Evolutionary conservation across 2,329 filamentous ascomycete genomes (phyloP).

Genomic region (Fusarium sp.): DNA sequence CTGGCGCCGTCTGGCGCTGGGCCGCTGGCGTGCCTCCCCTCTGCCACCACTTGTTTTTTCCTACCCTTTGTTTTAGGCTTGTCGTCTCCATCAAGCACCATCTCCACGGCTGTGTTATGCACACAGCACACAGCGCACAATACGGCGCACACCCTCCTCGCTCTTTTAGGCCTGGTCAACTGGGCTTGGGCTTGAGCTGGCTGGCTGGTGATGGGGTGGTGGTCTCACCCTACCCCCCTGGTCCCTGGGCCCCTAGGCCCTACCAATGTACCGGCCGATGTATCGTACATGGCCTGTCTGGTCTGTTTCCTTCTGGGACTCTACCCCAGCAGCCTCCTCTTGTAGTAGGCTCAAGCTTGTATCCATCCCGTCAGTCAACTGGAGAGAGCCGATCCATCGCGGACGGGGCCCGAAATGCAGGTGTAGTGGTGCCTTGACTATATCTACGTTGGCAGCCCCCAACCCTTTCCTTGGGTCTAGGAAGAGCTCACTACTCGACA

Average conservation of each 20-base stretch:
- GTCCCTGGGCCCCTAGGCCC: slow-evolving; percentile 37
- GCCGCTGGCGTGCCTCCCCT: slow-evolving; percentile 28
- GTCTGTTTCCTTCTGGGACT: slow-evolving; percentile 17
- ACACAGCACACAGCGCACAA: slow-evolving; percentile 11
- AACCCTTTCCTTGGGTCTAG: slow-evolving; percentile 35
- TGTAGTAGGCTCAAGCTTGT: slow-evolving; percentile 25
- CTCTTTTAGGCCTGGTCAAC: slow-evolving; percentile 19
- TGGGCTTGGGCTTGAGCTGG: slow-evolving; percentile 36
- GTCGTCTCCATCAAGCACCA: slow-evolving; percentile 20
- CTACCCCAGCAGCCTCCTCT: slow-evolving; percentile 41
- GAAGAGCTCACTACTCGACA: slow-evolving; percentile 45
- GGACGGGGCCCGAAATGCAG: slow-evolving; percentile 49
- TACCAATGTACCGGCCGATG: slow-evolving; percentile 40
- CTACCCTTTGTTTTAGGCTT: slow-evolving; percentile 30
- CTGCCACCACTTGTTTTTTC: slow-evolving; percentile 17
- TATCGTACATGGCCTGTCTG: slow-evolving; percentile 33
- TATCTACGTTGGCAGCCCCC: slow-evolving; percentile 50
- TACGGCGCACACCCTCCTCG: slow-evolving; percentile 27
- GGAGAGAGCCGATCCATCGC: slow-evolving; percentile 47
- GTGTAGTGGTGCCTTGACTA: slow-evolving; percentile 49
- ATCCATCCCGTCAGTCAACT: slow-evolving; percentile 40
- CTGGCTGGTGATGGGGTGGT: slow-evolving; percentile 38
- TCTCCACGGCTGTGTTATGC: slow-evolving; percentile 27
- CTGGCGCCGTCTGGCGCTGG: slow-evolving; percentile 41
- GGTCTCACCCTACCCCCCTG: slow-evolving; percentile 31